Base-by-base conservation (phyloP, 768 basidiomycete genomes). In the Tricholoma terreum region DNA sequence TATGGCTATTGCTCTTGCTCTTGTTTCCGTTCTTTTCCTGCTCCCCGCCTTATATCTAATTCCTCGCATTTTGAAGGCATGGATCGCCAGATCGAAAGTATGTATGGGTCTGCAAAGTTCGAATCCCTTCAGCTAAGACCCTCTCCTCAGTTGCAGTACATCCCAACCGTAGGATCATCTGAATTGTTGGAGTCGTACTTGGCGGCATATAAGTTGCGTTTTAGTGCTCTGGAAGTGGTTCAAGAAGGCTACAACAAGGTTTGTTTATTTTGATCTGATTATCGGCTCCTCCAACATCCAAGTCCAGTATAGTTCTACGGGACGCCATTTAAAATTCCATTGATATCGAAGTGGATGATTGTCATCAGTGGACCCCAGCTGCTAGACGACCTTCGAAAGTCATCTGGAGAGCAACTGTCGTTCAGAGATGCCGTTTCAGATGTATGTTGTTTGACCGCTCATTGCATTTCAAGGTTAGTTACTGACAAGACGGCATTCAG, bases 311-410 rank as follows among this genome's bases (percentile, higher is more conserved):
- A 63, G 62, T 64, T 61, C 52, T 54, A 43, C 24, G 63, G 65
- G 27, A 48, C 52, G 2, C 58, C 60, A 6, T 71, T 67, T 59
- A 65, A 64, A 34, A 42, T 69, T 21, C 67, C 66, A 8, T 55
- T 56, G 33, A 53, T 71, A 9, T 65, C 61, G 14, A 58, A 60
- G 46, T 76, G 74, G 76, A 55, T 65, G 2, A 62, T 75, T 6
- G 58, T 74, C 1, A 61, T 71, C 34, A 69, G 66, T 35, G 70
- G 69, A n/a, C 58, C 61, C 3, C 50, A 69, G 24, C 60, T 70
- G 55, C 59, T 73, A 7, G 69, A 74, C 12, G 74, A 76, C 24
- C 58, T 77, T 38, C 65, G 72, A 10, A 69, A 65, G 52, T 71
- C 73, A 10, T 52, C 61, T 9, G 69, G 69, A 34, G 68, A 73